Percentiles rank a stretch among this genome's conserved stretches.
phyloP scores from a whole-genome alignment of 306 rosid species.

The Sicyos baderoa region DNA sequence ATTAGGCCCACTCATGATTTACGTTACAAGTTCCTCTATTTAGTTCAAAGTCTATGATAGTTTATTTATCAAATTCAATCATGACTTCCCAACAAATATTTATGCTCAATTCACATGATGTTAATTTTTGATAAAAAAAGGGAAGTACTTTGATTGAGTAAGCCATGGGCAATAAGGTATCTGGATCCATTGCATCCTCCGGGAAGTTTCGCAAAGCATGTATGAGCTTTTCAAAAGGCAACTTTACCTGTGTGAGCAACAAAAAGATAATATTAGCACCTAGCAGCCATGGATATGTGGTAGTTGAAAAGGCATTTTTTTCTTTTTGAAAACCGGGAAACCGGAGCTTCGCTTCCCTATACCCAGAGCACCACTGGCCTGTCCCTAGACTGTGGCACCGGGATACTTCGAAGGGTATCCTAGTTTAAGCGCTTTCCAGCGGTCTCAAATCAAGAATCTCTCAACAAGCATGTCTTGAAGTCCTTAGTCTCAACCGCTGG shows the following conservation, averaged over 20 bases:
- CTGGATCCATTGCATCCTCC: constrained; percentile 83
- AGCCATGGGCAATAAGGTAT: constrained; percentile 72
- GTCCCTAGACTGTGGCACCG: no score
- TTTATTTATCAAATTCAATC: background rate
- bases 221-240: constrained; percentile 94
- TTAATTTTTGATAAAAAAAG: constrained; percentile 1
- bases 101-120: background rate
- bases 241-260: constrained; percentile 47
- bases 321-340: no score
- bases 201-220: constrained; percentile 94
- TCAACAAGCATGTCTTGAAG: no score
- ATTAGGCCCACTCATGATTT: no score
- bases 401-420: no score
- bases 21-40: background rate
- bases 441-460: no score
- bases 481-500: no score
- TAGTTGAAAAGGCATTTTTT: background rate
- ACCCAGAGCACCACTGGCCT: no score
- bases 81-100: background rate
- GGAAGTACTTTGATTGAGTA: constrained; percentile 76
- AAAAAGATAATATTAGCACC: constrained; percentile 21
- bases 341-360: no score
- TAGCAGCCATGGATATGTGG: background rate
- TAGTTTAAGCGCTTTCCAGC: no score
- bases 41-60: background rate